These are phyloP conservation scores for Pinus albicaulis DNA, from an alignment of 75 land plant genomes.

Conservation along the genomic window DNA sequence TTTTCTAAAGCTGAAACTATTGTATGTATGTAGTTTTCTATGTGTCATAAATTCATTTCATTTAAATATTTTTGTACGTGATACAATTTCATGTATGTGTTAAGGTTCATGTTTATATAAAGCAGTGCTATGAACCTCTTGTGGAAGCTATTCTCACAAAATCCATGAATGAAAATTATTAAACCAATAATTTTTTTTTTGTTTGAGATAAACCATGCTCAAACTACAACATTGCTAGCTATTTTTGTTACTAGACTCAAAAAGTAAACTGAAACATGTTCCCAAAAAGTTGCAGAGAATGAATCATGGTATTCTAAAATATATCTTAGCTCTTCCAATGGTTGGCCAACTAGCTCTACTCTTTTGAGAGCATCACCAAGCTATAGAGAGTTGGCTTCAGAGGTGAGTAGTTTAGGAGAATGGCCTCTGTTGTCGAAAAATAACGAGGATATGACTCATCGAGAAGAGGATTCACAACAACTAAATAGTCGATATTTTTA, in stretches of 20 bases:
- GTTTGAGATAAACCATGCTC: conserved; percentile 69
- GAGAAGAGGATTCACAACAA: too few species aligned
- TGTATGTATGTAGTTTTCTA: neutral
- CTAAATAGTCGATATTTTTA: too few species aligned
- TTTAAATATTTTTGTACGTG: neutral
- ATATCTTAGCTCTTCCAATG: neutral
- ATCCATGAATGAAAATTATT: conserved; percentile 58
- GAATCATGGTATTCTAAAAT: neutral
- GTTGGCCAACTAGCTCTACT: neutral
- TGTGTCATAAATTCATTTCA: neutral
- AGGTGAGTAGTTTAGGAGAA: neutral
- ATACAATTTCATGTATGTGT: neutral
- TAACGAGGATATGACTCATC: neutral
- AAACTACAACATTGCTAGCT: conserved; percentile 25
- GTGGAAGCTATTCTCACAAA: conserved; percentile 50
- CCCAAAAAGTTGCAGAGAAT: neutral
- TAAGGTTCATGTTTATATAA: conserved; percentile 39
- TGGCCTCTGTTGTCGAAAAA: neutral
- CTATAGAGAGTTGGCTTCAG: neutral
- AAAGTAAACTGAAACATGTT: neutral
- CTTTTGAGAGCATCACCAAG: neutral
- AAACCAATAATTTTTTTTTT: conserved; percentile 34
- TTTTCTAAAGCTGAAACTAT: neutral
- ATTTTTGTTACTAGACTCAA: conserved; percentile 16
- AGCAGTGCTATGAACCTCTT: conserved; percentile 25